phyloP scores from a whole-genome alignment of 2,329 filamentous ascomycete species.

The Ciborinia camelliae region DNA sequence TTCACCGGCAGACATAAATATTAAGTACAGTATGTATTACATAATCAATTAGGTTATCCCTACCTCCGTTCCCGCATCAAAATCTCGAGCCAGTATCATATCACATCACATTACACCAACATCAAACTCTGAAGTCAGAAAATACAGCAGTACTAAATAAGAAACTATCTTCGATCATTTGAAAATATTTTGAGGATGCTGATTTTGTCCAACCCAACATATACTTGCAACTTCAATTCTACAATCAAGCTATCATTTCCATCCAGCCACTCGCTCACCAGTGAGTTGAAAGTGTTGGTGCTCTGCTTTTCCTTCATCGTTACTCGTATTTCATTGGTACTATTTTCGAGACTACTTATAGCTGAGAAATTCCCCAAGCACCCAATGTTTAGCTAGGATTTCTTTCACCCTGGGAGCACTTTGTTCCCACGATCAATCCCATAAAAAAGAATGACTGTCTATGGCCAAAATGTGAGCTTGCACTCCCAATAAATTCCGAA shows the following conservation, averaged over 20 bases:
- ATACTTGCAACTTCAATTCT: not conserved
- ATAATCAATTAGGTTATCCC: too few species aligned
- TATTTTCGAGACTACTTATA: not conserved
- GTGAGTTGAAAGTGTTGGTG: not conserved
- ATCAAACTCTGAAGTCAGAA: too few species aligned
- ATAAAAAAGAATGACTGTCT: not conserved
- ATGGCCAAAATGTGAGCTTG: too few species aligned
- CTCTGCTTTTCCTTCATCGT: not conserved
- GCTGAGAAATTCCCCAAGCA: not conserved
- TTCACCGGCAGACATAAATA: not conserved
- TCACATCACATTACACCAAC: not conserved
- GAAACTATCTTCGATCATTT: not conserved
- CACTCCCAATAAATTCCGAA: not conserved
- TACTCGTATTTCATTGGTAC: not conserved
- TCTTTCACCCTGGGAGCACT: not conserved
- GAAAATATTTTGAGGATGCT: not conserved
- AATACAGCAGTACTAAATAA: not conserved
- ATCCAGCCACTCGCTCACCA: not conserved
- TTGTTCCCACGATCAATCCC: not conserved
- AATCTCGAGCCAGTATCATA: too few species aligned
- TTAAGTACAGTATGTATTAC: not conserved
- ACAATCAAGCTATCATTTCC: not conserved
- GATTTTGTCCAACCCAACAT: too few species aligned
- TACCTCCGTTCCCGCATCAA: too few species aligned
- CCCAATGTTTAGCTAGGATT: not conserved